Evolutionary conservation across 1,284 basidiomycete species (phyloP), one percentile per base, ranked within the genome.

Genomic region (Ceratobasidium sp.): DNA sequence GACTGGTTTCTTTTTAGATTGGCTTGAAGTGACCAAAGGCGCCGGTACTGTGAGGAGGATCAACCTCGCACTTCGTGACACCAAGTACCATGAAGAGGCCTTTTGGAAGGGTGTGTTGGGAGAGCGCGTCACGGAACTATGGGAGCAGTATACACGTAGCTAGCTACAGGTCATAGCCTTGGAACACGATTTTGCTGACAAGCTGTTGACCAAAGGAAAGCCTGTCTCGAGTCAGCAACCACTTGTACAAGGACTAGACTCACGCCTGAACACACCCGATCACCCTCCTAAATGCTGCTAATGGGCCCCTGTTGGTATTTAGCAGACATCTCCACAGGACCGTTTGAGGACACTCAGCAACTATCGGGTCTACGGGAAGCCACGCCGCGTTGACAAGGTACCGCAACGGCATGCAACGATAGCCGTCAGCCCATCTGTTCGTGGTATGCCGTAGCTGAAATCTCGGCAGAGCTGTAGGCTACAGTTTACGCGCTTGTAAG

Each of bases 1-100:
- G 62, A 78, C 77, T 7, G 78, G 55, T 16, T 79, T 64, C 68
- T 79, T 79, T 41, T 55, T 79, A n/a, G 75, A 79, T 30, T 79
- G 78, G 78, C 55, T 79, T 20, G 78, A 79, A 30, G 44, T 54
- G 18, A 50, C 35, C 27, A 55, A 74, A 33, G 60, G 71, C 18
- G 57, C n/a, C 0, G 69, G 70, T 18, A 74, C 71, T 27, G 77
- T 78, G 12, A 65, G 54, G 44, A 57, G 48, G 23, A 50, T 78
- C 20, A 78, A 78, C 65, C 12, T 74, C 27, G 70, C 46, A 48
- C 64, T 67, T 35, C 73, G 38, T n/a, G 62, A 50, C 18, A 41
- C 23, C 27, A 38, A 59, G 30, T 78, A 66, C 20, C 33, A 60
- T 10, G 33, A 62, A 44, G 30, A 59, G 7, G 30, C 20, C 1